phyloP scores from a whole-genome alignment of 129 eudicot species.

The Flaveria bidentis region DNA sequence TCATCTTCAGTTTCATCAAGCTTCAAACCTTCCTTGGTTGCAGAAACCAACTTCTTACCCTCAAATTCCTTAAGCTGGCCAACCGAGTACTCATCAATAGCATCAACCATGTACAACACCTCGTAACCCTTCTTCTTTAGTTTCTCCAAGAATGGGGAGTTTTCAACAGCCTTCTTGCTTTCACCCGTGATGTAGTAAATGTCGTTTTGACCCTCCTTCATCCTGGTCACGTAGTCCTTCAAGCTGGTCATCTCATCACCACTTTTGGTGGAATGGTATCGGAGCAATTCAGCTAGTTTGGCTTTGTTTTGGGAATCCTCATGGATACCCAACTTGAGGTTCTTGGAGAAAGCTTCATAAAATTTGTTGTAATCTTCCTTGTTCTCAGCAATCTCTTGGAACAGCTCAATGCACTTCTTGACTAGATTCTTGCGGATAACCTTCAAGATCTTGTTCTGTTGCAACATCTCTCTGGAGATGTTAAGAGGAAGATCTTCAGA shows the following conservation, averaged over 20 bases:
- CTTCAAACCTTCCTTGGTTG: slow-evolving; percentile 45
- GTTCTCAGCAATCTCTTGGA: slow-evolving; percentile 33
- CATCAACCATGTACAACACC: slow-evolving; percentile 78
- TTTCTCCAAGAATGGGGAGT: slow-evolving; percentile 78
- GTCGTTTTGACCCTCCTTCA: slow-evolving; percentile 72
- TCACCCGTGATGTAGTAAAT: slow-evolving; percentile 62
- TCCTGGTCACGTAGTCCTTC: slow-evolving; percentile 73
- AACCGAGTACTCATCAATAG: slow-evolving; percentile 72
- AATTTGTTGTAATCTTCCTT: slow-evolving; percentile 44
- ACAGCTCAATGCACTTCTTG: slow-evolving; percentile 31
- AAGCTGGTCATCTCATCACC: slow-evolving; percentile 78
- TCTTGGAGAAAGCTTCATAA: slow-evolving; percentile 67
- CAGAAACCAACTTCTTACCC: slow-evolving; percentile 77
- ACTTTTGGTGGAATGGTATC: slow-evolving; percentile 39
- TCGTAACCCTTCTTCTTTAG: slow-evolving; percentile 73
- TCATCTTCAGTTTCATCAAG: slow-evolving; percentile 66
- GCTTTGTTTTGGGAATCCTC: slow-evolving; percentile 69
- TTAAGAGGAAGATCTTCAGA: slow-evolving; percentile 21
- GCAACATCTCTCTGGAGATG: slow-evolving; percentile 25
- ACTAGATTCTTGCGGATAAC: slow-evolving; percentile 32
- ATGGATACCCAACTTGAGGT: slow-evolving; percentile 48
- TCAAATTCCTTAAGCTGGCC: slow-evolving; percentile 41
- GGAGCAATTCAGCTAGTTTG: slow-evolving; percentile 59
- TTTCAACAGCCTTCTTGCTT: slow-evolving; percentile 85
- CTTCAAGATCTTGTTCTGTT: slow-evolving; percentile 26